Base-by-base conservation (phyloP, 768 basidiomycete genomes). In the Lepiota venenata region DNA sequence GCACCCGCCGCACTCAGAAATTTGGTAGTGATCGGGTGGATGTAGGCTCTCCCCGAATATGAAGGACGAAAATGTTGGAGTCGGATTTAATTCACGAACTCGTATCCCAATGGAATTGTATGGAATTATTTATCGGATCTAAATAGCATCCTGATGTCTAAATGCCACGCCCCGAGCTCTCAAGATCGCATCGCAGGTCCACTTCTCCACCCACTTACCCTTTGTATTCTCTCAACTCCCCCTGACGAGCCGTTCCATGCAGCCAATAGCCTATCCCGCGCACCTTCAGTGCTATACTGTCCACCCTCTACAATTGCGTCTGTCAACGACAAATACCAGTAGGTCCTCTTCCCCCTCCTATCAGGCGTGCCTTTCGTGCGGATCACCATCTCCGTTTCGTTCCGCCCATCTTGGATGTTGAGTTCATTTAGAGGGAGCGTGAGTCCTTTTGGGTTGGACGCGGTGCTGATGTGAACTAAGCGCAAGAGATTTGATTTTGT, bases 291-390 rank as follows among this genome's bases (percentile, higher is more conserved):
- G 9, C 50, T 41, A 25, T 50, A 53, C 15, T 52, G 60, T 27
- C 57, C 54, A 9, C 71, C 70, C 46, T 63, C 46, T 18, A 73
- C 62, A 2, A 62, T 16, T 1, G 67, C 60, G 47, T 66, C 61
- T 11, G 61, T 57, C 18, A 73, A 54, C 15, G 64, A 66, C 29
- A 73, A 60, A 57, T 66, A 63, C 71, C 71, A 73, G 57, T 71
- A 69, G 11, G 69, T 70, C 37, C 66, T 18, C n/a, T 20, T 47
- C 27, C 12, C 29, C 11, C 21, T 29, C n/a, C 22, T 38, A 8
- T 16, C 22, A 15, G 29, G 52, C 55, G 67, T 61, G 12, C 63
- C 65, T 15, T 60, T 51, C 22, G 66, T 63, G 20, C 64, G 63
- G 29, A 73, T 57, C 10, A 71, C 62, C 39, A 71, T 56, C 59